Evolutionary conservation across 2,329 filamentous ascomycete species (phyloP).

Genomic region (Talaromyces piceae): DNA sequence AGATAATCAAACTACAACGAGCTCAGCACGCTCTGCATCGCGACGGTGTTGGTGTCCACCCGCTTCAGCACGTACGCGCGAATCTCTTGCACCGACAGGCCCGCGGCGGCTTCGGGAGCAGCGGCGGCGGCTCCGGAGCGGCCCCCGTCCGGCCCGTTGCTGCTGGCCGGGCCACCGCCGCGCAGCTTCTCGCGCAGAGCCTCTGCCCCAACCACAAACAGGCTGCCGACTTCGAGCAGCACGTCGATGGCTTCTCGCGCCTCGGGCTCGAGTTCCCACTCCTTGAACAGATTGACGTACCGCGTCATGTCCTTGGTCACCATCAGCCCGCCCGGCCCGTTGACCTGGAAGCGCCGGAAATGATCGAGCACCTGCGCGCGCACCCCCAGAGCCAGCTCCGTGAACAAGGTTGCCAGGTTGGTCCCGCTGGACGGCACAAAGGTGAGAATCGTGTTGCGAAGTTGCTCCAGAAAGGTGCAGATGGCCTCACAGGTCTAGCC

Average conservation of each 20-base stretch:
- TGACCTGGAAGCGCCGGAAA: constrained; percentile 89
- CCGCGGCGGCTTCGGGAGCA: constrained; percentile 37
- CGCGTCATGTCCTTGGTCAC: constrained; percentile 93
- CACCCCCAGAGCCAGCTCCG: constrained; percentile 74
- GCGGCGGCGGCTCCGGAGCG: constrained; percentile 5
- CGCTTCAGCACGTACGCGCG: constrained; percentile 76
- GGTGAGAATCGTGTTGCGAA: constrained; percentile 55
- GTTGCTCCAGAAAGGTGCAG: constrained; percentile 67
- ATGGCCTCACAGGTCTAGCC: constrained; percentile 66
- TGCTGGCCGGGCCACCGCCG: constrained; percentile 47
- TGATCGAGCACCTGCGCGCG: constrained; percentile 78
- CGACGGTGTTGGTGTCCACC: constrained; percentile 73
- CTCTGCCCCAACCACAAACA: constrained; percentile 88
- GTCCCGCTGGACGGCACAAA: constrained; percentile 59
- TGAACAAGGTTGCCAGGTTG: constrained; percentile 74
- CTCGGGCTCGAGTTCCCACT: constrained; percentile 63
- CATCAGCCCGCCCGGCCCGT: constrained; percentile 86
- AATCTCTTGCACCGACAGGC: constrained; percentile 45
- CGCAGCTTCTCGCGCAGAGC: constrained; percentile 64
- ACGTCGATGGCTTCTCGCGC: constrained; percentile 62
- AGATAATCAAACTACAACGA: constrained; percentile 40
- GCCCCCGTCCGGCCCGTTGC: too few relatives aligned
- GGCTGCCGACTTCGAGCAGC: constrained; percentile 82
- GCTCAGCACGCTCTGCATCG: constrained; percentile 75
- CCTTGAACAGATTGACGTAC: constrained; percentile 77